A percentile compares a stretch with the other conserved stretches of the same genome.
Conservation (phyloP, 73 alveolate species). For the Effrenium voratum region DNA sequence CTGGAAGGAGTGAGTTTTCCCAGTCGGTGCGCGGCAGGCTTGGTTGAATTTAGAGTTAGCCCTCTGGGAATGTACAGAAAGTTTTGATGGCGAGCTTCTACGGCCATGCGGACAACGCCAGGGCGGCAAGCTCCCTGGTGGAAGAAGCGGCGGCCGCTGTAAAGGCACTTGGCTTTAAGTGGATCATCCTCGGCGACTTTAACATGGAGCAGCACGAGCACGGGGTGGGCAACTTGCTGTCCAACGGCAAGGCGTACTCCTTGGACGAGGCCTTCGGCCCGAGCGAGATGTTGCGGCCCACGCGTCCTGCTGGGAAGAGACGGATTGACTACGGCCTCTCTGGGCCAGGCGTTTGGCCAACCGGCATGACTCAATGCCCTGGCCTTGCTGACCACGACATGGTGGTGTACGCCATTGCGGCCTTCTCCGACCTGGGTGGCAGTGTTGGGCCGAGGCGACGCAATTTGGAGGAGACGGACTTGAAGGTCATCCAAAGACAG, state of each 20-base stretch:
- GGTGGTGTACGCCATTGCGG: not conserved
- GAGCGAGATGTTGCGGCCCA: not conserved
- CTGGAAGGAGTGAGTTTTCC: not conserved
- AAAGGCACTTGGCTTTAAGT: not conserved
- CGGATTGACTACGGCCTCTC: not conserved
- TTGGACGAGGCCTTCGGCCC: not conserved
- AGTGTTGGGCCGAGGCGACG: not conserved
- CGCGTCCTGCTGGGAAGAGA: not conserved
- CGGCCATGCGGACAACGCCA: not conserved
- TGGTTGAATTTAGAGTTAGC: not conserved
- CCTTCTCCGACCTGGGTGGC: not conserved
- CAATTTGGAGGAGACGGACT: not conserved
- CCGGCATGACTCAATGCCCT: not conserved
- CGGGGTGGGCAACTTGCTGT: not conserved
- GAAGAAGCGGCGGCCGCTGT: not conserved
- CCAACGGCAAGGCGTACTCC: not conserved
- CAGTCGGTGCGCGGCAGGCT: not conserved
- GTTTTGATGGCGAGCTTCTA: not conserved
- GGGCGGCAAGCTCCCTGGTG: not conserved
- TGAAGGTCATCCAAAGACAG: not conserved
- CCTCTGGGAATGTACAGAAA: not conserved
- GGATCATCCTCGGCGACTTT: constrained; percentile 2
- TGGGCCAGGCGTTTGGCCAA: not conserved
- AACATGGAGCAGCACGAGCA: not conserved
- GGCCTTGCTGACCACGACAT: constrained; percentile 1